Evolutionary conservation across 2,329 filamentous ascomycete species (phyloP), one percentile per base, ranked within the genome.

Genomic region (Trichoderma guizhouense): DNA sequence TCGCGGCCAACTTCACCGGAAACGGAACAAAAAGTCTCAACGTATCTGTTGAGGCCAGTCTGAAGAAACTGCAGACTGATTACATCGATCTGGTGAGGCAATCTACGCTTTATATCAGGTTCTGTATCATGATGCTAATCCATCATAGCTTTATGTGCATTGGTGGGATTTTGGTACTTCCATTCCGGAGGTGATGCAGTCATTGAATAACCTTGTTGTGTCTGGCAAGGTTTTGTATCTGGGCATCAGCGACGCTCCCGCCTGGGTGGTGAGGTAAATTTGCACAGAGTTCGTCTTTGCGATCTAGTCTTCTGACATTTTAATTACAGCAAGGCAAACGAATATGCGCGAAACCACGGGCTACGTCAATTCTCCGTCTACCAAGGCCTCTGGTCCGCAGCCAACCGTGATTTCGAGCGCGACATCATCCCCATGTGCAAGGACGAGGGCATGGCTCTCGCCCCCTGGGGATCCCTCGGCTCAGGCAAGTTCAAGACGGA

Each of bases 121-220:
- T 3, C 15, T 26, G 0, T 6, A 14, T 21, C n/a, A 32, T 9
- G 1, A 36, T 51, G 2, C 28, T 69, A 36, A 69, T 53, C 1
- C 5, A 26, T 51, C 18, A 14, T 21, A 87, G 84, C 83, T 90
- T 2, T 90, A 89, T 68, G 83, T 90, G 39, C 89, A 91, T 75
- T 90, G 87, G 87, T 93, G 90, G 89, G 90, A 92, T 78, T 90
- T 86, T 76, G 88, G 85, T n/a, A 89, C 88, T n/a, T 86, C 85
- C 0, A 88, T 92, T 62, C 84, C 87, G 0, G 90, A 93, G 76
- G 67, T 93, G 60, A 93, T 93, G 91, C 89, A 92, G 72, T 86
- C 86, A 1, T 83, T 93, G 57, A 91, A 92, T 77, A 81, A 85
- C 24, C 82, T 92, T 12, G 89, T 92, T 1, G 72, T 78, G 0